Percentiles rank a stretch among this genome's conserved stretches.
Conservation (phyloP, 2,329 filamentous ascomycete species). For the Pseudogymnoascus sp. region DNA sequence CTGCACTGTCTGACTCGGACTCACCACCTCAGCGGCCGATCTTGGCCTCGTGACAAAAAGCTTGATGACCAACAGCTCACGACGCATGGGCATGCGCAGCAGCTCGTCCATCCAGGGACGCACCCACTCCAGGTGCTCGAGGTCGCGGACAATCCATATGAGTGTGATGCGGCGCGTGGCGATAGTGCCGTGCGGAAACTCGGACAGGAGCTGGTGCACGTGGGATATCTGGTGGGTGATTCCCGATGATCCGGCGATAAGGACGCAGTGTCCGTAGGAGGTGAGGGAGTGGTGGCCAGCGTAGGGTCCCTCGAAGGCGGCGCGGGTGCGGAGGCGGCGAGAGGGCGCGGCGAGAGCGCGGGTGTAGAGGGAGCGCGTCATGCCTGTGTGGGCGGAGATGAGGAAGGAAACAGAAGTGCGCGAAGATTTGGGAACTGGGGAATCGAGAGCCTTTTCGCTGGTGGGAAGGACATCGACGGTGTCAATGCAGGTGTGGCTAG, state of each 20-base stretch:
- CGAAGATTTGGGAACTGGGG: conserved; percentile 14
- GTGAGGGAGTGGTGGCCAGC: conserved; percentile 73
- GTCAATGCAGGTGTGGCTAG: conserved; percentile 43
- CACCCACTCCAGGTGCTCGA: conserved; percentile 87
- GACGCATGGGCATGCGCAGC: conserved; percentile 67
- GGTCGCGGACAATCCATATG: conserved; percentile 87
- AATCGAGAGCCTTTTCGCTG: conserved; percentile 32
- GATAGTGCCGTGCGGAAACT: conserved; percentile 60
- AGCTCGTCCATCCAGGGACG: conserved; percentile 72
- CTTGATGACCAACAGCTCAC: conserved; percentile 75
- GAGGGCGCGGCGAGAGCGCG: conserved; percentile 42
- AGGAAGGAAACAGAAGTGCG: conserved; percentile 59
- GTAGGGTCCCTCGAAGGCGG: conserved; percentile 85
- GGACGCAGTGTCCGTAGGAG: conserved; percentile 84
- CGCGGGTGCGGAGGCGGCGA: conserved; percentile 39
- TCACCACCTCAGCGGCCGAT: conserved; percentile 71
- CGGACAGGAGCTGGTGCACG: conserved; percentile 65
- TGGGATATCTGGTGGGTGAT: conserved; percentile 94
- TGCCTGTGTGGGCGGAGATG: conserved; percentile 77
- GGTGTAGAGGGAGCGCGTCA: conserved; percentile 74
- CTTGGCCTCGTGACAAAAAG: conserved; percentile 86
- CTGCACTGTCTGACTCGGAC: conserved; percentile 69
- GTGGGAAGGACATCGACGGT: conserved; percentile 29
- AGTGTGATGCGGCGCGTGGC: conserved; percentile 75
- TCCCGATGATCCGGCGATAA: conserved; percentile 86